Conservation (phyloP, 2,329 filamentous ascomycete species). For the Colletotrichum zoysiae region DNA sequence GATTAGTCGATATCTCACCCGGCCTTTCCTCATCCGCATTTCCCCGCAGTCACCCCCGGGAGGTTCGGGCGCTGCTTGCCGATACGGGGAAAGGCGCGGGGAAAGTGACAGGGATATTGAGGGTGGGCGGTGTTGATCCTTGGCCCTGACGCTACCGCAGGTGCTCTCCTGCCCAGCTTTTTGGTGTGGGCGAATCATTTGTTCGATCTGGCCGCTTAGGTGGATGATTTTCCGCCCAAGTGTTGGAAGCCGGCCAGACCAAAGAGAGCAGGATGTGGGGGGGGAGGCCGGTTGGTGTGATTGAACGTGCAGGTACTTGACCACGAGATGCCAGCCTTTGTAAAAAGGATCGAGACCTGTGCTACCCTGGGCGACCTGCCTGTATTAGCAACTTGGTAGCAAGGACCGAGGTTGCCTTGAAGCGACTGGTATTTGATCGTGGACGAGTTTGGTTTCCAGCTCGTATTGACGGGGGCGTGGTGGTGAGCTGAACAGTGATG, state of each 20-base stretch:
- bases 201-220: constrained; percentile 7
- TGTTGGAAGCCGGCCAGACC: constrained; percentile 2
- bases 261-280: constrained; percentile 9
- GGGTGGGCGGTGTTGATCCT: constrained; percentile 21
- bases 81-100: constrained; percentile 39
- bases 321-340: neutral
- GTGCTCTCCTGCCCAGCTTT: constrained; percentile 29
- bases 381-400: neutral
- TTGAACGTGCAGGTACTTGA: constrained; percentile 23
- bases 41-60: constrained; percentile 26
- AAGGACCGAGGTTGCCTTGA: constrained; percentile 18
- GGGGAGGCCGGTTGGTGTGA: constrained; percentile 24
- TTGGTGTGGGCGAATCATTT: constrained; percentile 23
- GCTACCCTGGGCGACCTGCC: no score
- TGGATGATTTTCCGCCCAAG: constrained; percentile 1
- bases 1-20: constrained; percentile 7
- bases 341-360: constrained; percentile 6
- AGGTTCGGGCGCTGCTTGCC: constrained; percentile 32
- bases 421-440: constrained; percentile 23
- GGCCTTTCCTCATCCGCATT: constrained; percentile 14
- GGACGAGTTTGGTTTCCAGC: neutral
- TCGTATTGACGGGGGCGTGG: constrained; percentile 13
- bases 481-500: neutral
- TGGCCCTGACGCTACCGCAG: constrained; percentile 34
- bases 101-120: constrained; percentile 28